These are phyloP conservation scores for Zygoascus biomembranicola DNA, from an alignment of 805 yeast species.

Conservation along the genomic window DNA sequence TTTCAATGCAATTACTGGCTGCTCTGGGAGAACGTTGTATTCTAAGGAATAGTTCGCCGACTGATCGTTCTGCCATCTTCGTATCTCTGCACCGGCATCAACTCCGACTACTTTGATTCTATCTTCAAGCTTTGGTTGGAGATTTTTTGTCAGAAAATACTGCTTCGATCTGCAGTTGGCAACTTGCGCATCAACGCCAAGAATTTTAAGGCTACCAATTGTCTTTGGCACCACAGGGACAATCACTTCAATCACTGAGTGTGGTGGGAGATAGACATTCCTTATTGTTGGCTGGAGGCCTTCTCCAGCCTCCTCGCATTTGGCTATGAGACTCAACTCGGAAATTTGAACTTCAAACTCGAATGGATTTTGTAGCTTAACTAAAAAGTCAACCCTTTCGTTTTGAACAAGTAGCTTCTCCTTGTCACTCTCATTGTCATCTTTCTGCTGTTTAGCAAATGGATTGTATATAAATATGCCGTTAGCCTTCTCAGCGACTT, in stretches of 20 bases:
- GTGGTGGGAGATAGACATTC: conserved; percentile 24
- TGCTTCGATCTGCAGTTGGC: conserved; percentile 41
- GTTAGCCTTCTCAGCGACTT: conserved; percentile 5
- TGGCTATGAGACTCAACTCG: conserved; percentile 21
- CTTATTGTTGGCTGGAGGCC: conserved; percentile 16
- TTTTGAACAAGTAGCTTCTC: conserved; percentile 43
- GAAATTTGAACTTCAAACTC: conserved; percentile 59
- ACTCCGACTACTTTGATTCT: conserved; percentile 25
- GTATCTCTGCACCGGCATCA: conserved; percentile 2
- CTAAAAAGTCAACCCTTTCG: conserved; percentile 50
- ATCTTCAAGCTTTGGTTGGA: conserved; percentile 9
- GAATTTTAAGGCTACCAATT: conserved; percentile 41
- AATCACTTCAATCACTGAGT: conserved; percentile 17
- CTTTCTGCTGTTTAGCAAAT: conserved; percentile 20
- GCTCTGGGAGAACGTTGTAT: conserved; percentile 35
- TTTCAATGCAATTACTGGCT: conserved; percentile 53
- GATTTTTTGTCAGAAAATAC: conserved; percentile 20
- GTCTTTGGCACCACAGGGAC: conserved; percentile 28
- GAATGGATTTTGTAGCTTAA: conserved; percentile 71
- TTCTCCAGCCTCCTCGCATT: conserved; percentile 10
- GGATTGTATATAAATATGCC: conserved; percentile 56
- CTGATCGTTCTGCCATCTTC: neutral
- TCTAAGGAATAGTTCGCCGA: conserved; percentile 17
- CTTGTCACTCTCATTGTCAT: conserved; percentile 13
- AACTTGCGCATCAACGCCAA: conserved; percentile 44